Evolutionary conservation across 169 alveolate genomes (phyloP), one percentile per base, ranked within the genome.

Genomic region (Theileria sp.): DNA sequence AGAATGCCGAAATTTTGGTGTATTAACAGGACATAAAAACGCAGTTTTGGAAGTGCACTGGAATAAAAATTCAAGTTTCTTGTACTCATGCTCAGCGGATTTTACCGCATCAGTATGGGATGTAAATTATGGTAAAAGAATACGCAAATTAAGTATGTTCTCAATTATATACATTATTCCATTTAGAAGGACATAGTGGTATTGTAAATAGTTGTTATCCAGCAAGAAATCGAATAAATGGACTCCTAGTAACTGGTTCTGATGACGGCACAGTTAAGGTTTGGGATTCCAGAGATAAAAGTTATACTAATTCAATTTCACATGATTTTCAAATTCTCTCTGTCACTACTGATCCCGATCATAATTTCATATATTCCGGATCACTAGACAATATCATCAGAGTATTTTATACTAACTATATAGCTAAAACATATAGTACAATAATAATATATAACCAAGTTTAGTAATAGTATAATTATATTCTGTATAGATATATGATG

Each of bases 21-120:
- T 89, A 17, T 73, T 94, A 77, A 86, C 85, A 17, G 97, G 97
- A n/a, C 97, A 94, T 80, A 87, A 87, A 54, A 92, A 92, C 50
- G 97, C 97, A 12, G 89, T 94, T n/a, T 88, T 94, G 30, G 95
- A 94, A 84, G 82, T 91, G 12, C 93, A 87, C 67, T 93, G 96
- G 96, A 49, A 75, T 7, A 54, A 70, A 19, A 93, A 86, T 32
- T 75, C 80, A 32, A 81, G 87, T 80, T 81, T 68, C 68, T 62
- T 94, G 44, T 94, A 88, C 72, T 86, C 95, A 62, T 92, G 94
- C 62, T 92, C 96, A 26, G 97, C 97, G 6, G 97, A 94, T 82
- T 81, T 86, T 68, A 86, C 90, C 70, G 91, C 87, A n/a, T 83
- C 87, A 58, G 83, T 92, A 17, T 92, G 96, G 97, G 97, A 94